These are phyloP conservation scores for Amanita phalloides DNA, from an alignment of 768 basidiomycete genomes.

Conservation along the genomic window DNA sequence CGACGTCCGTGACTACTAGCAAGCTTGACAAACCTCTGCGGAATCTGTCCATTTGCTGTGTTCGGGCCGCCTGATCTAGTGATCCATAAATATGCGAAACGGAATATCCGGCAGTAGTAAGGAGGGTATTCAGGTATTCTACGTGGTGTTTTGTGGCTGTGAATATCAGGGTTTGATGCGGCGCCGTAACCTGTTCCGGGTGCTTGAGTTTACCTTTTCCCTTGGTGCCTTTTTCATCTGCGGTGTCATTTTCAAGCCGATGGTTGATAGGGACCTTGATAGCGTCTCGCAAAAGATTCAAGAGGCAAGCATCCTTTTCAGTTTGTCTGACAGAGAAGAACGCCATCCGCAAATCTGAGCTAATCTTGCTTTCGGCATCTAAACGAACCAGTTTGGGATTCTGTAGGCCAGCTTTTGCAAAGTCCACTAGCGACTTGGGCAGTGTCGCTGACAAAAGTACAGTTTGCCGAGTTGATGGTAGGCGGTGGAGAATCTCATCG, in stretches of 20 bases:
- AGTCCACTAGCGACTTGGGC: slow-evolving; percentile 92
- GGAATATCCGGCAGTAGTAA: slow-evolving; percentile 74
- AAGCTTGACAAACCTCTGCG: slow-evolving; percentile 69
- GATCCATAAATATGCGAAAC: slow-evolving; percentile 95
- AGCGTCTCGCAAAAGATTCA: slow-evolving; percentile 77
- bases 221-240: slow-evolving; percentile 22
- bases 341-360: slow-evolving; percentile 84
- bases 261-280: slow-evolving; percentile 66
- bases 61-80: slow-evolving; percentile 84
- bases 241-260: slow-evolving; percentile 18
- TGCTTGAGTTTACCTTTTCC: slow-evolving; percentile 42
- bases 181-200: slow-evolving; percentile 41
- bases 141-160: slow-evolving; percentile 98
- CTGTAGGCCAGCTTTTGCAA: slow-evolving; percentile 93
- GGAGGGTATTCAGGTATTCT: slow-evolving; percentile 78
- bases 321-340: slow-evolving; percentile 89
- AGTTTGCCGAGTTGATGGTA: slow-evolving; percentile 82
- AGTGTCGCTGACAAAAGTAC: slow-evolving; percentile 94
- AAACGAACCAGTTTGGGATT: slow-evolving; percentile 94
- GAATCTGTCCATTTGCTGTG: slow-evolving; percentile 86
- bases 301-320: slow-evolving; percentile 89
- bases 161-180: slow-evolving; percentile 92
- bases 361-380: slow-evolving; percentile 94
- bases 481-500: slow-evolving; percentile 82
- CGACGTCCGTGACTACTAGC: slow-evolving; percentile 95